Percentiles rank a stretch among this genome's conserved stretches.
Conservation (phyloP, 257 asterid genomes). For the Gentiana straminea region DNA sequence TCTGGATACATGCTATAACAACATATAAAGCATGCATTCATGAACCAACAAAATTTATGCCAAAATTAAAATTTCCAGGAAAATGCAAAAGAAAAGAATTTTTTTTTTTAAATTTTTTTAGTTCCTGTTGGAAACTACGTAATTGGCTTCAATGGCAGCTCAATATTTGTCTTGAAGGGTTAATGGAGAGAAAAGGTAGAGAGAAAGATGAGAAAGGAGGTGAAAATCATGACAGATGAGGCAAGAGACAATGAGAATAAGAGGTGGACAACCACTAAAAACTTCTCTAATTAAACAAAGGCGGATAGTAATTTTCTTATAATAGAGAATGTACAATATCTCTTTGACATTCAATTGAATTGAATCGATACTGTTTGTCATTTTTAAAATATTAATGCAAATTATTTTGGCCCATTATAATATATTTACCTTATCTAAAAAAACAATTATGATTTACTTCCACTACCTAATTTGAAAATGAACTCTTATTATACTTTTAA, state of each 20-base stretch:
- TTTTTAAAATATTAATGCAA: too few relatives aligned
- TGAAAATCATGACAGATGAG: slow-evolving; percentile 4
- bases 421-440: too few relatives aligned
- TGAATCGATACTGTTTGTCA: too few relatives aligned
- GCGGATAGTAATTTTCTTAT: slow-evolving; percentile 15
- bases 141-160: slow-evolving; percentile 6
- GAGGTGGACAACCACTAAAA: slow-evolving; percentile 34
- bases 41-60: slow-evolving; percentile 10
- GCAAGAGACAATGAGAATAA: slow-evolving; percentile 8
- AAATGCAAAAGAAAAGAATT: neutral
- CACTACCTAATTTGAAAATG: too few relatives aligned
- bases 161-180: slow-evolving; percentile 8
- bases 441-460: too few relatives aligned
- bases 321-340: neutral
- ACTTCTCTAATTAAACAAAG: slow-evolving; percentile 21
- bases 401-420: too few relatives aligned
- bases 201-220: slow-evolving; percentile 7
- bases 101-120: too few relatives aligned
- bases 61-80: neutral
- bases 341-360: neutral
- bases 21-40: slow-evolving; percentile 31
- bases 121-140: neutral
- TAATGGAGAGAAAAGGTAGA: neutral
- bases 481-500: too few relatives aligned
- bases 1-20: slow-evolving; percentile 10